Conservation (phyloP, 2,329 filamentous ascomycete species). For the Ilyonectria mors-panacis region DNA sequence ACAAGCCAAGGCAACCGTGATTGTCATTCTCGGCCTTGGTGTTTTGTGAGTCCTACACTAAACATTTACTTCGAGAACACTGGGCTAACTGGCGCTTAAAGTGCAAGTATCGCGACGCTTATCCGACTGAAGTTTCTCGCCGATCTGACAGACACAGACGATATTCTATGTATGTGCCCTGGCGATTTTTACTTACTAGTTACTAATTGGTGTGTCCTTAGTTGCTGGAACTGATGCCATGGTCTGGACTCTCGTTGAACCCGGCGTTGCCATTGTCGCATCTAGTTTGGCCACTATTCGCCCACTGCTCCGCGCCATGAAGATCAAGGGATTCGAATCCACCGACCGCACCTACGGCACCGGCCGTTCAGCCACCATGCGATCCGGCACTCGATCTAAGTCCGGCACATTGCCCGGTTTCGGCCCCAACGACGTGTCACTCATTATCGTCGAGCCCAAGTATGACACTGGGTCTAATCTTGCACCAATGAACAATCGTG, state of each 20-base stretch:
- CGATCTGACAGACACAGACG: conserved; percentile 59
- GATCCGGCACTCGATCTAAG: conserved; percentile 44
- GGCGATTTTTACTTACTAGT: neutral
- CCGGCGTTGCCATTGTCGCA: conserved; percentile 68
- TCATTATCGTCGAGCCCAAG: conserved; percentile 48
- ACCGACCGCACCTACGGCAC: conserved; percentile 55
- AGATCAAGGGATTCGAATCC: conserved; percentile 63
- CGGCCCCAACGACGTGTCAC: conserved; percentile 56
- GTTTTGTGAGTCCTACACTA: conserved; percentile 59
- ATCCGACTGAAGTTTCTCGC: conserved; percentile 65
- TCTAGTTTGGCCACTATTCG: conserved; percentile 69
- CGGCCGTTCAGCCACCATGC: conserved; percentile 45
- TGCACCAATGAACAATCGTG: conserved; percentile 27
- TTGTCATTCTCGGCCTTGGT: conserved; percentile 64
- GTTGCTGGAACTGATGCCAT: conserved; percentile 66
- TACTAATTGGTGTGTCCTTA: conserved; percentile 44
- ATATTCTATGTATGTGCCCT: conserved; percentile 62
- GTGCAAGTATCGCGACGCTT: conserved; percentile 69
- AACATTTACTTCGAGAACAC: neutral
- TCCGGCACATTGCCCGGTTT: conserved; percentile 42
- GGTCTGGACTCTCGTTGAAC: conserved; percentile 72
- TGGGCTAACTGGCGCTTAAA: conserved; percentile 43
- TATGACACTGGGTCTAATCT: conserved; percentile 24
- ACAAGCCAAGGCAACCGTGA: conserved; percentile 67
- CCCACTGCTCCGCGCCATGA: conserved; percentile 65